Conservation (phyloP, 805 yeast species). For the Cyberlindnera galapagoensis region DNA sequence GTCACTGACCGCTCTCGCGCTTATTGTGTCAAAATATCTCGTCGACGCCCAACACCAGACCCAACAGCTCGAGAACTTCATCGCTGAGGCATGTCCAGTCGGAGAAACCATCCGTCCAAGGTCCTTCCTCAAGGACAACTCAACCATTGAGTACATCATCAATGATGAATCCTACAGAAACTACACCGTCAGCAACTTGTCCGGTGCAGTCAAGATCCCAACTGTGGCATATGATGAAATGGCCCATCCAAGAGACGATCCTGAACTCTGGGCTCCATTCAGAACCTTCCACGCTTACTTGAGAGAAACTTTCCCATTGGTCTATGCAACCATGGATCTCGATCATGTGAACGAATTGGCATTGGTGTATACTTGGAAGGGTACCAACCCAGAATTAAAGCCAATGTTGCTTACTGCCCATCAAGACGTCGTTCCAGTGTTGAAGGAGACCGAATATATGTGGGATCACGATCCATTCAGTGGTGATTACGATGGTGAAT, state of each 20-base stretch:
- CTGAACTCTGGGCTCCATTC: constrained; percentile 23
- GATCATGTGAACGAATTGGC: constrained; percentile 55
- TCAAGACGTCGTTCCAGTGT: constrained; percentile 77
- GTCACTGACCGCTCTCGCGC: too few species aligned
- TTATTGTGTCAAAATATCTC: too few species aligned
- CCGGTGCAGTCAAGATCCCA: constrained; percentile 45
- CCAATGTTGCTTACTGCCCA: constrained; percentile 71
- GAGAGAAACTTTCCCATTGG: constrained; percentile 45
- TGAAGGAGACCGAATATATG: constrained; percentile 41
- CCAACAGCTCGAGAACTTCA: not conserved
- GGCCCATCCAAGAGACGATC: constrained; percentile 25
- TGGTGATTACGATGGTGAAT: constrained; percentile 57
- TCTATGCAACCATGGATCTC: constrained; percentile 39
- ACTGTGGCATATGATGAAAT: constrained; percentile 27
- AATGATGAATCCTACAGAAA: constrained; percentile 28
- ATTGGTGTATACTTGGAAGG: constrained; percentile 56
- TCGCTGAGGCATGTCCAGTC: constrained; percentile 1
- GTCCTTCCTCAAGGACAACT: constrained; percentile 7
- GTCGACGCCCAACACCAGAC: too few species aligned
- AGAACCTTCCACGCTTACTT: constrained; percentile 45
- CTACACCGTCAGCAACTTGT: constrained; percentile 34
- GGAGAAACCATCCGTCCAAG: constrained; percentile 6
- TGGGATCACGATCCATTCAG: constrained; percentile 66
- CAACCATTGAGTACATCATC: constrained; percentile 29
- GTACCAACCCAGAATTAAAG: constrained; percentile 41